Evolutionary conservation across 345 rosid species (phyloP), one percentile per base, ranked within the genome.

Genomic region (Salix exigua): DNA sequence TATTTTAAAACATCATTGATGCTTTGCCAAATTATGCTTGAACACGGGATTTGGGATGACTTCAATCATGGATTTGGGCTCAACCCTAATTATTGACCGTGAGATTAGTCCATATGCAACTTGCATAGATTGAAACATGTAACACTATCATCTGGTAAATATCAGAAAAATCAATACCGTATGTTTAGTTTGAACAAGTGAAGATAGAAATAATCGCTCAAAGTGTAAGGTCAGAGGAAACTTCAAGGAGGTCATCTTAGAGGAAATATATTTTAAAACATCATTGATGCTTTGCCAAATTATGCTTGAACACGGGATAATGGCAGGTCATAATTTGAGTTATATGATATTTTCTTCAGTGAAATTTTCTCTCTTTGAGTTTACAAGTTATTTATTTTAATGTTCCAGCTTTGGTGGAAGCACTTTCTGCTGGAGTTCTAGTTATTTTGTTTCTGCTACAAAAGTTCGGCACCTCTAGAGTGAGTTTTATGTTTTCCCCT

Each of bases 401-500:
- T 77, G 70, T 81, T 85, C 66, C 94, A 92, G 98, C 92, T 71
- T 71, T 87, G 75, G 98, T 91, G 62, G 92, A 91, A 82, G 74
- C 87, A 71, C 88, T 92, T 55, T 94, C 97, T 31, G 97, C 92
- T 2, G 66, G 82, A 48, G 87, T 92, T 87, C 85, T 92, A 69
- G 79, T 91, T 26, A 70, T 88, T 82, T 80, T 94, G 78, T 91
- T 94, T 84, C 85, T 92, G 74, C 85, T 91, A 79, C 97, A 92
- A 79, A 94, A 85, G 75, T 91, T 81, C 68, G 97, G 97, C 79
- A 91, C 98, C 65, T 91, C 97, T 75, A 81, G 86, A 53, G 97
- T 92, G 83, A 91, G 97, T 78, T 94, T 92, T 85, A 82, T 92
- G 73, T 94, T 94, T 58, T 92, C 97, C 17, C 97, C 97, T 1